A percentile compares a stretch with the other conserved stretches of the same genome.
phyloP scores from a whole-genome alignment of 306 rosid genomes.

The Malus domestica region ASM211411v1 NC_041789.1:14981001-14981500 shows the following conservation, averaged over 20 bases:
- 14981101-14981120: conserved; percentile 1
- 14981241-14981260: neutral
- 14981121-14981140: conserved; percentile 19
- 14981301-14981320: conserved; percentile 11
- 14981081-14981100: neutral
- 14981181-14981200: conserved; percentile 25
- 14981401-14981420: conserved; percentile 63
- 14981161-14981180: conserved; percentile 29
- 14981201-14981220: conserved; percentile 31
- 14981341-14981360: conserved; percentile 30
- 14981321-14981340: conserved; percentile 30
- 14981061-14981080: neutral
- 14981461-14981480: conserved; percentile 2
- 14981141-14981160: conserved; percentile 17
- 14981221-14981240: conserved; percentile 19
- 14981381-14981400: conserved; percentile 27
- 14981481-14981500: conserved; percentile 29
- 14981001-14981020: neutral
- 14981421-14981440: conserved; percentile 19
- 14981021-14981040: neutral
- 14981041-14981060: neutral
- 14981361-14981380: neutral
- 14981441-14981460: conserved; percentile 13
- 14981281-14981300: neutral
- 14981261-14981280: neutral